These are phyloP conservation scores for Phytophthora pluvialis DNA, from an alignment of 352 stramenopile species.

Conservation along the genomic window DNA sequence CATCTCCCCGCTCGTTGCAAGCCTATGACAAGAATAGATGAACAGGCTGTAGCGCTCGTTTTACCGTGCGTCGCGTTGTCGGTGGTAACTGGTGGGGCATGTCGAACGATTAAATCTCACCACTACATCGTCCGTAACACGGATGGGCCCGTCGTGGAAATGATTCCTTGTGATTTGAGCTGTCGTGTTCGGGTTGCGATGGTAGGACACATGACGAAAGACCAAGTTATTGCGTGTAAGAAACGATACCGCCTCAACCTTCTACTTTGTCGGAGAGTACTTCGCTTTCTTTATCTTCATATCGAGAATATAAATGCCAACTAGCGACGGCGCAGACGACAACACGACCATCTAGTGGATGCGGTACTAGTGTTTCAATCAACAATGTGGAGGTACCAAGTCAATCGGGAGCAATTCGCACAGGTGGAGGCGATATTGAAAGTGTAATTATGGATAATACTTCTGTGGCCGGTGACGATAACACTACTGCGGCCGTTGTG, in stretches of 20 bases:
- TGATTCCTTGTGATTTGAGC: neutral
- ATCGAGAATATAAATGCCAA: neutral
- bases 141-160: neutral
- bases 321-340: neutral
- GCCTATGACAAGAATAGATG: neutral
- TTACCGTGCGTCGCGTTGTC: neutral
- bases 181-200: neutral
- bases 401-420: no score
- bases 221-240: neutral
- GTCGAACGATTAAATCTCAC: neutral
- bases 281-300: neutral
- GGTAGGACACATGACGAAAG: neutral
- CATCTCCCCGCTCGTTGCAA: neutral
- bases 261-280: neutral
- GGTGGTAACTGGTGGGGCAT: neutral
- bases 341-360: no score
- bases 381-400: no score
- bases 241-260: neutral
- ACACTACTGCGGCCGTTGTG: no score
- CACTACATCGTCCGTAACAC: neutral
- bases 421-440: no score
- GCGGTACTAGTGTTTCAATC: no score
- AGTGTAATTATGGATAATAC: no score
- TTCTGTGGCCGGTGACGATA: no score
- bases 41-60: slow-evolving; percentile 1